phyloP scores from a whole-genome alignment of 345 rosid species.

The Euphorbia peplus region DNA sequence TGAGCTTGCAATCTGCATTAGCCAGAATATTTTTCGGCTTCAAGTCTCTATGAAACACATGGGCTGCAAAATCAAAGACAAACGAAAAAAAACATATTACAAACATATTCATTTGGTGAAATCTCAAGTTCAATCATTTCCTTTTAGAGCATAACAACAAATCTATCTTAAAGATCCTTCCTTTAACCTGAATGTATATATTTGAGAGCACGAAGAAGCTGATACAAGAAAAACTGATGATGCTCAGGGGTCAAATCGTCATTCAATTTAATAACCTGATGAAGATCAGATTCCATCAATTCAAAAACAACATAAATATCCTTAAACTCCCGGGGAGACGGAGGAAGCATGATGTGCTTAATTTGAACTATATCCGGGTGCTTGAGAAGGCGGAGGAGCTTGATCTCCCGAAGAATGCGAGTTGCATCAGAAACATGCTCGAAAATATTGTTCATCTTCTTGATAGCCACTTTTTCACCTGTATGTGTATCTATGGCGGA shows the following conservation, averaged over 20 bases:
- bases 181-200: conserved; percentile 81
- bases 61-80: conserved; percentile 43
- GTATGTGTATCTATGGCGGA: conserved; percentile 90
- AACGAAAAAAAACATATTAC: neutral
- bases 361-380: conserved; percentile 92
- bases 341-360: conserved; percentile 96
- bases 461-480: conserved; percentile 91
- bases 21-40: conserved; percentile 97
- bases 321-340: conserved; percentile 86
- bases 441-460: conserved; percentile 87
- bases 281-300: conserved; percentile 98
- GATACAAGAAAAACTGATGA: conserved; percentile 96
- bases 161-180: neutral
- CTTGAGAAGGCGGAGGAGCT: conserved; percentile 78
- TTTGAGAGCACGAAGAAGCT: conserved; percentile 94
- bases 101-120: neutral
- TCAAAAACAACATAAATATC: conserved; percentile 93
- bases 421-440: conserved; percentile 95
- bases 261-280: conserved; percentile 82
- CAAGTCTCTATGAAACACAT: conserved; percentile 93
- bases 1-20: conserved; percentile 94
- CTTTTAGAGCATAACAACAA: neutral
- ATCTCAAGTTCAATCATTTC: neutral
- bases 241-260: conserved; percentile 88
- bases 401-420: conserved; percentile 88